Evolutionary conservation across 257 asterid species (phyloP), one percentile per base, ranked within the genome.

Genomic region (Gentiana straminea): DNA sequence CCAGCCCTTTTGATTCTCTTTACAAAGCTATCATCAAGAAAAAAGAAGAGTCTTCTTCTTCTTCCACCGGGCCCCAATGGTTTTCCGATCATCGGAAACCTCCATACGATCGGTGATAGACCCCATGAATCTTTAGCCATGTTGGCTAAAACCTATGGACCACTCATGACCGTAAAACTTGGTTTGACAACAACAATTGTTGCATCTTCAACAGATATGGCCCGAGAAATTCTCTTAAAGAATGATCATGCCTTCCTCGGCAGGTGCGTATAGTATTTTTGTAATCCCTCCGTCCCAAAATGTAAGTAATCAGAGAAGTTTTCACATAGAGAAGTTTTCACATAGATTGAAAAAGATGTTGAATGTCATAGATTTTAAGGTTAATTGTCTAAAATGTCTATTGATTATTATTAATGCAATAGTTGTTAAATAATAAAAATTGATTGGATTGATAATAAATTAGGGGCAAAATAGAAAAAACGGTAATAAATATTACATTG

Each of bases 1-100:
- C n/a, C 52, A 7, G 36, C 44, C 39, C 11, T 39, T 12, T 13
- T 45, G 6, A 4, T 35, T 35, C 9, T 7, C 11, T 7, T 35
- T 1, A 35, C 64, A 3, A 13, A 13, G 8, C 9, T 8, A 49
- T 62, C 54, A 34, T 52, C 32, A 55, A 66, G 4, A 36, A 66
- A 58, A 48, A 73, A 65, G 32, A 73, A 37, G 13, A 64, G 32
- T 13, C 49, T 43, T 0, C 49, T 64, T 5, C 24, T 15, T 15
- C 75, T 65, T 48, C 79, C 79, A 8, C 75, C 79, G 2, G 69
- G 75, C 48, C 75, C 78, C 3, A 57, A 3, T 7, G 73, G 75
- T 56, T 37, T 66, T 55, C 80, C 76, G 5, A 47, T 74, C 8
- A 41, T 74, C 10, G 76, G 76, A 1, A 70, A 60, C 57, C 71